Percentiles rank a stretch among this genome's conserved stretches.
phyloP scores from a whole-genome alignment of 129 eudicot species.

The Dittrichia graveolens region DNA sequence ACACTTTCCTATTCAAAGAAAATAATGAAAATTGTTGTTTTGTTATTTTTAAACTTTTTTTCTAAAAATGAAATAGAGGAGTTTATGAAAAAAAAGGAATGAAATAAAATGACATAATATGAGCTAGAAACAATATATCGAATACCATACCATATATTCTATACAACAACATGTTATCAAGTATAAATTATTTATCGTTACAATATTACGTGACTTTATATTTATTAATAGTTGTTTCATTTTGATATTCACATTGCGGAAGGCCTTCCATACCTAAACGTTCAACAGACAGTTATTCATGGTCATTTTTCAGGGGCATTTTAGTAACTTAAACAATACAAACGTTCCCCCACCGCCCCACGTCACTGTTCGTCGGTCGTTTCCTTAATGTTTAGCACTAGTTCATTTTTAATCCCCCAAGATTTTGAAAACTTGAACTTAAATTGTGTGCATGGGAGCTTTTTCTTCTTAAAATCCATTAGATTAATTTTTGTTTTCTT shows the following conservation, averaged over 20 bases:
- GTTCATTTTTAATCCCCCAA: slow-evolving; percentile 13
- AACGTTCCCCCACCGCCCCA: slow-evolving; percentile 17
- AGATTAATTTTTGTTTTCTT: background rate
- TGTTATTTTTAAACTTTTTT: too few species aligned
- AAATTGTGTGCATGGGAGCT: background rate
- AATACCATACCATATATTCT: too few species aligned
- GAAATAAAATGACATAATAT: too few species aligned
- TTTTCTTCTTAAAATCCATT: background rate
- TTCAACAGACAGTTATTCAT: slow-evolving; percentile 17
- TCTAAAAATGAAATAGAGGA: too few species aligned
- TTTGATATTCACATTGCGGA: background rate
- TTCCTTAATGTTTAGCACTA: background rate
- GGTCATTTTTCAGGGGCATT: slow-evolving; percentile 27
- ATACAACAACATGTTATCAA: too few species aligned
- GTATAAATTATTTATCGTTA: too few species aligned
- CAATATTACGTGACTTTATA: too few species aligned
- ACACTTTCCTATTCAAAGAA: too few species aligned
- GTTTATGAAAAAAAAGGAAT: too few species aligned
- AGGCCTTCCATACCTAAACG: background rate
- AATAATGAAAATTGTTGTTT: too few species aligned
- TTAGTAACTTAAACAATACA: slow-evolving; percentile 19
- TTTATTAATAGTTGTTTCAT: background rate
- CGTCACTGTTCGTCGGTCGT: slow-evolving; percentile 19
- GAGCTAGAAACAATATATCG: too few species aligned
- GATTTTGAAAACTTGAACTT: background rate